Evolutionary conservation across 768 basidiomycete genomes (phyloP).

Genomic region (Phaeolepiota aurea): DNA sequence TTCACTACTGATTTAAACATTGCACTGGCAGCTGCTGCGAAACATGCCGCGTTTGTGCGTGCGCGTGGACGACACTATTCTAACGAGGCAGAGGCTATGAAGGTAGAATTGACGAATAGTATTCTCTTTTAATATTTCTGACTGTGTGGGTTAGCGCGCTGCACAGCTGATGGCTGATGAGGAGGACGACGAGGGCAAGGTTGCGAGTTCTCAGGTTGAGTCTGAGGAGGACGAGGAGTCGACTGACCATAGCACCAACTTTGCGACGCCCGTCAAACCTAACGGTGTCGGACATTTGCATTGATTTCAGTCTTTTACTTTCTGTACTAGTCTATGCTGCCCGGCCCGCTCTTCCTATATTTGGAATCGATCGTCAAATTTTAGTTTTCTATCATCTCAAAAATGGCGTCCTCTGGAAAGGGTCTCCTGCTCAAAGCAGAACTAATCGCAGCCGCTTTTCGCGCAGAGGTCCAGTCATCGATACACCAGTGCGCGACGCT

Average conservation of each 20-base stretch:
- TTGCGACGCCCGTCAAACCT: constrained; percentile 9
- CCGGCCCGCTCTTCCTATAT: no score
- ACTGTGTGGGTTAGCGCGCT: constrained; percentile 42
- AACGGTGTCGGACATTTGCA: constrained; percentile 18
- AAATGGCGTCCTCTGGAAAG: constrained; percentile 33
- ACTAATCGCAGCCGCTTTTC: constrained; percentile 61
- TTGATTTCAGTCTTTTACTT: not conserved
- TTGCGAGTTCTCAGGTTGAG: constrained; percentile 28
- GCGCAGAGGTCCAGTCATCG: constrained; percentile 53
- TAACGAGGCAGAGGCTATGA: constrained; percentile 90
- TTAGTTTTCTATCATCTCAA: constrained; percentile 12
- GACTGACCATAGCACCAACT: constrained; percentile 3
- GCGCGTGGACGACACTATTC: constrained; percentile 83
- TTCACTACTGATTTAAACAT: constrained; percentile 1
- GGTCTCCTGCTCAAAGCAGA: constrained; percentile 78
- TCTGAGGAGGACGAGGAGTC: constrained; percentile 15
- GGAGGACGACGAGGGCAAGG: constrained; percentile 39
- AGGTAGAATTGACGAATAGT: constrained; percentile 39
- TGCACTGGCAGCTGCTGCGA: constrained; percentile 56
- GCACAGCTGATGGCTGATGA: constrained; percentile 56
- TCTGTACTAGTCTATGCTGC: no score
- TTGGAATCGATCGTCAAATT: not conserved
- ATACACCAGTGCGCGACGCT: constrained; percentile 26
- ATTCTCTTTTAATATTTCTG: constrained; percentile 4
- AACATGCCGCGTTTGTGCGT: constrained; percentile 74